Evolutionary conservation across 2,329 filamentous ascomycete genomes (phyloP).

Genomic region (Aspergillus quadrilineatus): DNA sequence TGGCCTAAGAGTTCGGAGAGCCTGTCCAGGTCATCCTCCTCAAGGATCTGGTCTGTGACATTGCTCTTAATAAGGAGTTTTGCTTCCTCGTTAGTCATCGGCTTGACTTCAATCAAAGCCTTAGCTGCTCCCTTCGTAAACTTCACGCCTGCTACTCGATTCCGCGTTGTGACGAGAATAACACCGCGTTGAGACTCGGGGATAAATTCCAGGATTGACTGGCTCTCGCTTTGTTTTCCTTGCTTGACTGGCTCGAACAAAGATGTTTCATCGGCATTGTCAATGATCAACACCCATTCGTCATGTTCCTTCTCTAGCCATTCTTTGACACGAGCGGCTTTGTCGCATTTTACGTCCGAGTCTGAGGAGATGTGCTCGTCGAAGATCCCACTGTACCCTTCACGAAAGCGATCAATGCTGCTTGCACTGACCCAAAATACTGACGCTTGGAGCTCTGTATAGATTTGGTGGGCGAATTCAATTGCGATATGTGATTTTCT

Average conservation of each 20-base stretch:
- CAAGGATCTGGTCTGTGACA: slow-evolving; percentile 3
- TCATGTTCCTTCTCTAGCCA: slow-evolving; percentile 17
- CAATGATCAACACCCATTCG: slow-evolving; percentile 20
- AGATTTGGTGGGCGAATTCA: slow-evolving; percentile 12
- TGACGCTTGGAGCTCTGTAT: slow-evolving; percentile 1
- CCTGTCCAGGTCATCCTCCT: slow-evolving; percentile 11
- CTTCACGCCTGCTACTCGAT: slow-evolving; percentile 16
- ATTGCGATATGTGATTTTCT: slow-evolving; percentile 20
- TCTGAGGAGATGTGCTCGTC: slow-evolving; percentile 6
- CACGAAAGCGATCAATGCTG: slow-evolving; percentile 14
- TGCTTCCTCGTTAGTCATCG: slow-evolving; percentile 14
- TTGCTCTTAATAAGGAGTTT: slow-evolving; percentile 11
- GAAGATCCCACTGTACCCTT: slow-evolving; percentile 10
- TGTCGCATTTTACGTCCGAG: slow-evolving; percentile 6
- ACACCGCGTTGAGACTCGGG: neutral
- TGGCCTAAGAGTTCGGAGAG: slow-evolving; percentile 11
- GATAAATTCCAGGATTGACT: slow-evolving; percentile 10
- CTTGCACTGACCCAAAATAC: slow-evolving; percentile 17
- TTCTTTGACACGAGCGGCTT: slow-evolving; percentile 7
- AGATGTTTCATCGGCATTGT: slow-evolving; percentile 22
- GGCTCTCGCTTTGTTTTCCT: neutral
- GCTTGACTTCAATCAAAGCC: slow-evolving; percentile 12
- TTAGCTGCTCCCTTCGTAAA: slow-evolving; percentile 4
- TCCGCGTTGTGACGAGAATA: slow-evolving; percentile 15
- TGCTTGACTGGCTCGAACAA: slow-evolving; percentile 6